These are phyloP conservation scores for Epichloe uncinata DNA, from an alignment of 2,329 filamentous ascomycete species.

Conservation along the genomic window DNA sequence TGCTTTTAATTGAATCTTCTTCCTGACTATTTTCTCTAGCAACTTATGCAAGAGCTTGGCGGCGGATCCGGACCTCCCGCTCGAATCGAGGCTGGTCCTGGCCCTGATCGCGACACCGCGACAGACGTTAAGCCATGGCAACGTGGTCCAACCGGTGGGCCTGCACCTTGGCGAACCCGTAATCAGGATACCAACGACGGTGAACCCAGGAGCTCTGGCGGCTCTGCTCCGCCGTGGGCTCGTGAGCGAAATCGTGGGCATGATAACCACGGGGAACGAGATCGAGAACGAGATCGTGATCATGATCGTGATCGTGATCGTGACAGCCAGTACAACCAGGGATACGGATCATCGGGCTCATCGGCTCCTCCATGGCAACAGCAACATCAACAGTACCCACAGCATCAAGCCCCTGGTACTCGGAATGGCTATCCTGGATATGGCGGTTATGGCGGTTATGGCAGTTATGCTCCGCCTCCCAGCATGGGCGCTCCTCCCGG, in stretches of 20 bases:
- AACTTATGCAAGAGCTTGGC: conserved; percentile 95
- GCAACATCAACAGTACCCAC: conserved; percentile 11
- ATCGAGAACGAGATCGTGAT: no score
- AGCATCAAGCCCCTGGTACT: conserved; percentile 38
- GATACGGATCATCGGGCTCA: conserved; percentile 12
- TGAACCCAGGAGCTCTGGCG: conserved; percentile 28
- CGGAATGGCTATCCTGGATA: conserved; percentile 44
- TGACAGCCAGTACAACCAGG: conserved; percentile 16
- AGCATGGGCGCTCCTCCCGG: conserved; percentile 28
- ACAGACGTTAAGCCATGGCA: conserved; percentile 74
- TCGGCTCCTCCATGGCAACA: conserved; percentile 31
- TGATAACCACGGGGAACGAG: conserved; percentile 21
- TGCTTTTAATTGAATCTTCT: conserved; percentile 1
- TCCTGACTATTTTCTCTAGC: conserved; percentile 40
- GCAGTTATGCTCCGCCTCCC: conserved; percentile 31
- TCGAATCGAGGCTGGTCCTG: conserved; percentile 77
- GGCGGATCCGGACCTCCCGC: conserved; percentile 59
- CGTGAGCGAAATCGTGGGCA: conserved; percentile 42
- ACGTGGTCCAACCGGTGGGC: conserved; percentile 67
- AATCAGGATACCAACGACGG: conserved; percentile 37
- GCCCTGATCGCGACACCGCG: conserved; percentile 36
- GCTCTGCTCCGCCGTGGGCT: conserved; percentile 45
- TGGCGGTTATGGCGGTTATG: conserved; percentile 35
- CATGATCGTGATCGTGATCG: conserved; percentile 1
- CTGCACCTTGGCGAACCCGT: conserved; percentile 64